These are phyloP conservation scores for Colletotrichum gigasporum DNA, from an alignment of 2,329 filamentous ascomycete genomes.

Conservation along the genomic window DNA sequence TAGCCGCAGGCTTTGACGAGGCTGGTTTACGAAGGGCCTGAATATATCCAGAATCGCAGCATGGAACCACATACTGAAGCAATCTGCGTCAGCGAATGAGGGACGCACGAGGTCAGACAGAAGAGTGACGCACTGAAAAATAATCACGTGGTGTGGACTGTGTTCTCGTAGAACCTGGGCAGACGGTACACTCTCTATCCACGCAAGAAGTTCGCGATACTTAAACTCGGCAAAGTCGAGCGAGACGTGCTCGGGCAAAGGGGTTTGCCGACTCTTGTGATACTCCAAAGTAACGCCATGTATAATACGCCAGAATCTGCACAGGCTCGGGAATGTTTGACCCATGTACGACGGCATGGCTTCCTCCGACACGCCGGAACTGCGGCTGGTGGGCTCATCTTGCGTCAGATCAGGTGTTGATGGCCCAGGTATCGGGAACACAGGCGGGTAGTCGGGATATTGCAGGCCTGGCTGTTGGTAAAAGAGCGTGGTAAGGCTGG, in stretches of 20 bases:
- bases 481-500: conserved; percentile 42
- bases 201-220: conserved; percentile 49
- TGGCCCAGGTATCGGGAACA: conserved; percentile 35
- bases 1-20: conserved; percentile 24
- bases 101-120: not conserved
- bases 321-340: conserved; percentile 41
- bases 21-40: conserved; percentile 37
- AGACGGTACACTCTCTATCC: conserved; percentile 43
- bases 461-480: conserved; percentile 43
- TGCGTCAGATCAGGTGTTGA: not conserved
- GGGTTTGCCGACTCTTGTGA: conserved; percentile 30
- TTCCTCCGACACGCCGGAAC: not conserved
- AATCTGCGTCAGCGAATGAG: not conserved
- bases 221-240: conserved; percentile 46
- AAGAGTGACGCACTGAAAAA: conserved; percentile 45
- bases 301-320: conserved; percentile 49
- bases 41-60: conserved; percentile 48
- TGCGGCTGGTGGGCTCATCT: not conserved
- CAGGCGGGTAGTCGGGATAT: conserved; percentile 20
- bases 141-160: conserved; percentile 44
- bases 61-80: conserved; percentile 51
- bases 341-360: conserved; percentile 34
- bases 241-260: conserved; percentile 16
- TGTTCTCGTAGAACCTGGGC: conserved; percentile 37
- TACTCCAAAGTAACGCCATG: conserved; percentile 43